Conservation (phyloP, 495 filamentous ascomycete genomes). For the Beverwykella pulmonaria region DNA sequence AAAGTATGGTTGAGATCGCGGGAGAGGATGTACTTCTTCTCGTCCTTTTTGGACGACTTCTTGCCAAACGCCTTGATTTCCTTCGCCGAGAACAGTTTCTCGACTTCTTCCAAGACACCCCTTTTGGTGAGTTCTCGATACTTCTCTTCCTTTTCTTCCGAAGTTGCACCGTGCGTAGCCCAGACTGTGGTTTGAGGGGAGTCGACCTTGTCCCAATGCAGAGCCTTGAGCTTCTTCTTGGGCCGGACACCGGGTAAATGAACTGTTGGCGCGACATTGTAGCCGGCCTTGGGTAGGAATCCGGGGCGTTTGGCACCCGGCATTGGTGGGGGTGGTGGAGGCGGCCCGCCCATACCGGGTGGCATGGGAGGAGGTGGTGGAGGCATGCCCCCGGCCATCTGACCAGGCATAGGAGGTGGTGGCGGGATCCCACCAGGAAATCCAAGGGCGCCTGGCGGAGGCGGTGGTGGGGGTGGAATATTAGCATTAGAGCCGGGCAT, state of each 20-base stretch:
- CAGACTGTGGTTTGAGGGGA: conserved; percentile 91
- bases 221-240: conserved; percentile 98
- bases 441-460: conserved; percentile 52
- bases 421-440: conserved; percentile 50
- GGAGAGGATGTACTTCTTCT: conserved; percentile 97
- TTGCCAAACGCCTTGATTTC: conserved; percentile 87
- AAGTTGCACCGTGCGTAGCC: conserved; percentile 81
- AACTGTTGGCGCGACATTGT: conserved; percentile 30
- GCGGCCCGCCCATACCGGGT: conserved; percentile 23
- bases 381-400: conserved; percentile 31
- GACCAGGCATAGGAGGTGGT: conserved; percentile 44
- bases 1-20: conserved; percentile 89
- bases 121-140: conserved; percentile 89
- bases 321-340: conserved; percentile 49
- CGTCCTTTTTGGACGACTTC: conserved; percentile 70
- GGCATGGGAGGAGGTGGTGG: conserved; percentile 49
- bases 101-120: conserved; percentile 95
- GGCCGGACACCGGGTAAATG: conserved; percentile 70
- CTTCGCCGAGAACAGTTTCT: conserved; percentile 95
- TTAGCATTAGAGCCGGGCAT: conserved; percentile 53
- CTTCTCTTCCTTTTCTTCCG: conserved; percentile 87
- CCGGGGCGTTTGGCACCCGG: conserved; percentile 48
- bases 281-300: conserved; percentile 43
- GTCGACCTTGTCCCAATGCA: conserved; percentile 99
- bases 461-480: conserved; percentile 54